Base-by-base conservation (phyloP, 495 filamentous ascomycete genomes). In the Daldinia concentrica region DNA sequence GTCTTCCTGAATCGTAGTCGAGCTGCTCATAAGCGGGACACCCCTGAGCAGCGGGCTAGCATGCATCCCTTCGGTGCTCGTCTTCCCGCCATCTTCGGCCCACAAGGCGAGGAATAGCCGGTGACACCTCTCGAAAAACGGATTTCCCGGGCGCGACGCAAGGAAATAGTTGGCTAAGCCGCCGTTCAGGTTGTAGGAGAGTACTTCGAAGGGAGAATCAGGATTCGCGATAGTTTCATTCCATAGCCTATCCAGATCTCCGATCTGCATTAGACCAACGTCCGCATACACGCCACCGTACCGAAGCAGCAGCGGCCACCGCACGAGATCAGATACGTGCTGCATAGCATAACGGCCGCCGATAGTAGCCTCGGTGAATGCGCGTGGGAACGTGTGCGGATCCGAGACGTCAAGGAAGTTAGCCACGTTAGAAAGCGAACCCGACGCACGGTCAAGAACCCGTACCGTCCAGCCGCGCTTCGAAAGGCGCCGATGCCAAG, bases 201-300 rank as follows among this genome's bases (percentile, higher is more conserved):
- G 64, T 39, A 87, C 78, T 34, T 86, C 82, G 64, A 77, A 85
- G 15, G 69, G 82, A 7, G 85, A 86, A 2, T 51, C 66, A 0
- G 81, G 79, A 66, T 86, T 76, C 1, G 74, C 82, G 39, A 88
- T 70, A 0, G 81, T 86, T 50, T 78, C 62, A 64, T 75, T 73
- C 85, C 85, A 89, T 0, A 88, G 75, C 11, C 74, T 62, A 67
- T 88, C 82, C 15, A 89, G 61, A 72, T 88, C 86, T 6, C 86
- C 86, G 65, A 88, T 86, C 64, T 85, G 84, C 66, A 88, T 79
- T 55, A 87, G 59, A 0, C 85, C 86, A 0, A 84, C 86, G 67
- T 88, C 86, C 0, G 85, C 82, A 66, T 88, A 89, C 26, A 88
- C 80, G 37, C 86, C 86, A 32, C 86, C 86, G 67, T 87, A 86